Conservation (phyloP, 352 stramenopile genomes). For the Albugo candida region DNA sequence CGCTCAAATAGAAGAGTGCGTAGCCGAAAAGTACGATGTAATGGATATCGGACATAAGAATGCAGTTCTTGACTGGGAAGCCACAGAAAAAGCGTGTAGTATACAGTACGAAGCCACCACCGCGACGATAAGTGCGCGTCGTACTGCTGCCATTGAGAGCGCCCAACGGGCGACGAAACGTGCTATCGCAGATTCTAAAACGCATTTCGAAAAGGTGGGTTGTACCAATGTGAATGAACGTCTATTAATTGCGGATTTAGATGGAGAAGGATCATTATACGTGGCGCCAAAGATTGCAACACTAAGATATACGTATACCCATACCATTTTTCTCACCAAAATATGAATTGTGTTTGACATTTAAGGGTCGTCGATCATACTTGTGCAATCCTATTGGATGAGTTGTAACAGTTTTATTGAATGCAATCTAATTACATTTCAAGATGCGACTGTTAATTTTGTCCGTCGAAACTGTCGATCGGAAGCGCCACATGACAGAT, state of each 20-base stretch:
- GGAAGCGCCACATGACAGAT: no score
- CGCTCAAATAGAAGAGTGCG: constrained; percentile 18
- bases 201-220: constrained; percentile 33
- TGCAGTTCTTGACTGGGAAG: constrained; percentile 15
- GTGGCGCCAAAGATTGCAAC: constrained; percentile 26
- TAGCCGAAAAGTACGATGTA: no score
- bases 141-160: background rate
- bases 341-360: background rate
- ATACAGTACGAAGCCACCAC: no score
- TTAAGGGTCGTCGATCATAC: background rate
- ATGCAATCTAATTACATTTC: constrained; percentile 4
- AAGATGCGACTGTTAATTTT: constrained; percentile 5
- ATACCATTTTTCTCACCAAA: constrained; percentile 6
- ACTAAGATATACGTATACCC: constrained; percentile 2
- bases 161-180: constrained; percentile 16
- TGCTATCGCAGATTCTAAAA: constrained; percentile 25
- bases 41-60: constrained; percentile 5
- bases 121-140: no score
- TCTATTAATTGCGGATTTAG: constrained; percentile 8
- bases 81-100: background rate
- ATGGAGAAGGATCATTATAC: constrained; percentile 34
- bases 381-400: constrained; percentile 1
- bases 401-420: constrained; percentile 3
- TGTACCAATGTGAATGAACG: constrained; percentile 2
- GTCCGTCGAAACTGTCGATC: background rate